Conservation (phyloP, 441 rosid genomes). For the Erysimum pusillum region DNA sequence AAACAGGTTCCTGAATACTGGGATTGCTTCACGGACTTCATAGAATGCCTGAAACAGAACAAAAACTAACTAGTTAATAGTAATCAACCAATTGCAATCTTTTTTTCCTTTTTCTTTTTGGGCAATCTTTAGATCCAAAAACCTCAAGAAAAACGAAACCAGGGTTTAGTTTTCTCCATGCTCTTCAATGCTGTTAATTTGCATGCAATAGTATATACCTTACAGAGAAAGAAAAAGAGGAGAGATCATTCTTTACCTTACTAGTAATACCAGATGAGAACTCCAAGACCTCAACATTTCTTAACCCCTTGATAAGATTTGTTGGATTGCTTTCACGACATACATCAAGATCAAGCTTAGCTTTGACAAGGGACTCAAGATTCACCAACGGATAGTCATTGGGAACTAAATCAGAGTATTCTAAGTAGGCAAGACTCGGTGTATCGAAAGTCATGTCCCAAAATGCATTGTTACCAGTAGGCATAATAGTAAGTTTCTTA, state of each 20-base stretch:
- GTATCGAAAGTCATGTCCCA: slow-evolving; percentile 15
- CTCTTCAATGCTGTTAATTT: background rate
- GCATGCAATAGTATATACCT: background rate
- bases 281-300: slow-evolving; percentile 28
- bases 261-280: background rate
- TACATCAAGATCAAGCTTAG: slow-evolving; percentile 1
- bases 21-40: slow-evolving; percentile 1
- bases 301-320: slow-evolving; percentile 25
- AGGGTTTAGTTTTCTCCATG: background rate
- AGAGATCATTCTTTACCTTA: background rate
- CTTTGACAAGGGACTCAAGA: slow-evolving; percentile 25
- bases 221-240: background rate
- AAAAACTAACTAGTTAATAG: background rate
- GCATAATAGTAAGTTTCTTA: slow-evolving; percentile 3
- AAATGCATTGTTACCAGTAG: background rate
- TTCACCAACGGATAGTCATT: slow-evolving; percentile 12
- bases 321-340: background rate
- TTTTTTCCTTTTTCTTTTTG: too few species aligned
- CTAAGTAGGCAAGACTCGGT: slow-evolving; percentile 19
- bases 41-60: slow-evolving; percentile 1
- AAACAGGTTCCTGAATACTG: slow-evolving; percentile 20
- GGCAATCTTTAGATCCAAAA: background rate
- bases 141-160: background rate
- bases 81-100: slow-evolving; percentile 4
- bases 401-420: too few species aligned